A percentile compares a stretch with the other conserved stretches of the same genome.
Conservation (phyloP, 2,329 filamentous ascomycete genomes). For the Emericellopsis cladophorae region DNA sequence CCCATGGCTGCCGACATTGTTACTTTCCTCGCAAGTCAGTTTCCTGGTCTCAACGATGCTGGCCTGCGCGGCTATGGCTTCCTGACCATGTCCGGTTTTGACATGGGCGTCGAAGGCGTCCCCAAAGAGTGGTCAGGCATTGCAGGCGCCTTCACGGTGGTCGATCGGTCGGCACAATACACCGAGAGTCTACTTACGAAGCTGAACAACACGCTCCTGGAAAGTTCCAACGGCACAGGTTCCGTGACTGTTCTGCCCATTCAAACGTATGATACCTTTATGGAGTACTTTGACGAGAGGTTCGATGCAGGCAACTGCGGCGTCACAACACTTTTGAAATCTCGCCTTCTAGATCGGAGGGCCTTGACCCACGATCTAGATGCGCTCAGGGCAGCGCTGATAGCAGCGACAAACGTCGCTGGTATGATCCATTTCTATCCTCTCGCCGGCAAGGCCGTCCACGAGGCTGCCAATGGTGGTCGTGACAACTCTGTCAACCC, state of each 20-base stretch:
- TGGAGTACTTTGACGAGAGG: conserved; percentile 21
- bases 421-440: conserved; percentile 20
- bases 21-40: conserved; percentile 28
- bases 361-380: conserved; percentile 20
- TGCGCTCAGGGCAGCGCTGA: conserved; percentile 21
- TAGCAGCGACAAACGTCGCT: conserved; percentile 14
- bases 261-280: conserved; percentile 20
- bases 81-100: conserved; percentile 20
- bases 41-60: conserved; percentile 32
- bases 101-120: conserved; percentile 19
- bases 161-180: background rate
- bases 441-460: conserved; percentile 30
- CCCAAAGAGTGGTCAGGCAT: conserved; percentile 21
- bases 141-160: background rate
- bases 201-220: conserved; percentile 12
- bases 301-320: conserved; percentile 23
- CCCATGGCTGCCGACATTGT: conserved; percentile 32
- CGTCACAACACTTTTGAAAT: conserved; percentile 22
- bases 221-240: conserved; percentile 15
- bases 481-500: conserved; percentile 34
- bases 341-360: conserved; percentile 26
- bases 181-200: background rate
- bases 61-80: conserved; percentile 37
- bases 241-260: conserved; percentile 16
- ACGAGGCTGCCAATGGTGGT: conserved; percentile 27